Evolutionary conservation across 768 basidiomycete genomes (phyloP), one percentile per base, ranked within the genome.

Genomic region (Filobasidium floriforme): DNA sequence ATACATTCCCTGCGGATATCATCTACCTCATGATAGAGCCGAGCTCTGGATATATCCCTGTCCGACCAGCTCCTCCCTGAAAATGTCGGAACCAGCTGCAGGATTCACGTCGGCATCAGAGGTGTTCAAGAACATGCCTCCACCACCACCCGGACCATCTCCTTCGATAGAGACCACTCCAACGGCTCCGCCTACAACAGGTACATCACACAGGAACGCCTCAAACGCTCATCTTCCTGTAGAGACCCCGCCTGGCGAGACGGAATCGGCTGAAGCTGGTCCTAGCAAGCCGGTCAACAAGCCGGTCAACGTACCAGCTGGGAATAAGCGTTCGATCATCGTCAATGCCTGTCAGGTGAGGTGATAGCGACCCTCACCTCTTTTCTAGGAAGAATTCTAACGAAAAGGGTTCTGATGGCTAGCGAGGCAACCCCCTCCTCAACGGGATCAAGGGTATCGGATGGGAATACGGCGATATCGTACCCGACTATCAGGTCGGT

Each of bases 401-500:
- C 32, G 32, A 37, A 37, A 3, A 9, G 9, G 9, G 51, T 5
- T 2, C 26, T 37, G 7, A 0, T 24, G 26, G 41, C 18, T 72
- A 96, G 88, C 83, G 90, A 66, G 85, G 88, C 24, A 99, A 99
- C 75, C 89, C 89, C 0, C 82, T 97, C n/a, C 83, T 97, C 22
- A 86, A 90, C 73, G 84, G 83, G 71, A 88, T 98, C 62, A 85
- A 87, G 68, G 90, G 90, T 79, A 89, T 96, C 1, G 85, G 89
- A 1, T 93, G 92, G 79, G 92, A 98, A 76, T 96, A 90, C 72
- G 90, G 90, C 0, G 93, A 98, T 73, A 92, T 98, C 67, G 82
- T 88, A 19, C 86, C 88, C 26, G 96, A 99, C 79, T 99, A 89
- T 77, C 92, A 97, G 77, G 93, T 99, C 19, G 96, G 96, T 24